A percentile compares a stretch with the other conserved stretches of the same genome.
phyloP scores from a whole-genome alignment of 2,329 filamentous ascomycete genomes.

The Penicillium sp. region DNA sequence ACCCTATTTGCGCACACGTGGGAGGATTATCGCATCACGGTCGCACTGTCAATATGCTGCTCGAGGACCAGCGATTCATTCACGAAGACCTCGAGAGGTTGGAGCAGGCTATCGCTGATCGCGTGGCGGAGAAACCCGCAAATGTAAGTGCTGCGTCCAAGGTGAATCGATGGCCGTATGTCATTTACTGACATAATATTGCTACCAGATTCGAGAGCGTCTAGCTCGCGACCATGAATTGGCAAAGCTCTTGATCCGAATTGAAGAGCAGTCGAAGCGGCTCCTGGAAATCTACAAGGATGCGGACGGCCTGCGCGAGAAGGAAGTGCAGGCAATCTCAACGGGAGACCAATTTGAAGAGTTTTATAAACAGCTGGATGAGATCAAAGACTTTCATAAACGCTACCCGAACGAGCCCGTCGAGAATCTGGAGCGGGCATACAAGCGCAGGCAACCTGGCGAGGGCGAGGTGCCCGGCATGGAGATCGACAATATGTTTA shows the following conservation, averaged over 20 bases:
- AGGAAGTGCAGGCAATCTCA: constrained; percentile 79
- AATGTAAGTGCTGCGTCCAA: constrained; percentile 58
- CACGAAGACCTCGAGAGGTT: constrained; percentile 96
- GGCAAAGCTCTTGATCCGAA: constrained; percentile 77
- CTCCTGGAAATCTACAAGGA: constrained; percentile 83
- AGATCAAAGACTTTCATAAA: constrained; percentile 82
- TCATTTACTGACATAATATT: constrained; percentile 18
- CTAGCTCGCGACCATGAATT: constrained; percentile 91
- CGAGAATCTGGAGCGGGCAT: constrained; percentile 90
- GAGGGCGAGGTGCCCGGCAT: constrained; percentile 62
- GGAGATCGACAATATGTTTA: constrained; percentile 87
- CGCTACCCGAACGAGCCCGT: constrained; percentile 92
- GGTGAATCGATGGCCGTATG: background rate
- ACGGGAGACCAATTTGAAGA: constrained; percentile 83
- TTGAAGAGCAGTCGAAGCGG: constrained; percentile 78
- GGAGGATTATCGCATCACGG: background rate
- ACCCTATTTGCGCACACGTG: constrained; percentile 5
- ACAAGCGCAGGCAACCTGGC: constrained; percentile 67
- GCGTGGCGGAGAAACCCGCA: constrained; percentile 81
- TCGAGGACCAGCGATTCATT: constrained; percentile 90
- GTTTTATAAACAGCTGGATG: constrained; percentile 80
- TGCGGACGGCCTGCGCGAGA: constrained; percentile 65
- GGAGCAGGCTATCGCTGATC: constrained; percentile 89
- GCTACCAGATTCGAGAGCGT: constrained; percentile 74
- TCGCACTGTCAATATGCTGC: constrained; percentile 57